Percentiles rank a stretch among this genome's conserved stretches.
Evolutionary conservation across 2,329 filamentous ascomycete genomes (phyloP).

Genomic region (Lasiodiplodia sp.): DNA sequence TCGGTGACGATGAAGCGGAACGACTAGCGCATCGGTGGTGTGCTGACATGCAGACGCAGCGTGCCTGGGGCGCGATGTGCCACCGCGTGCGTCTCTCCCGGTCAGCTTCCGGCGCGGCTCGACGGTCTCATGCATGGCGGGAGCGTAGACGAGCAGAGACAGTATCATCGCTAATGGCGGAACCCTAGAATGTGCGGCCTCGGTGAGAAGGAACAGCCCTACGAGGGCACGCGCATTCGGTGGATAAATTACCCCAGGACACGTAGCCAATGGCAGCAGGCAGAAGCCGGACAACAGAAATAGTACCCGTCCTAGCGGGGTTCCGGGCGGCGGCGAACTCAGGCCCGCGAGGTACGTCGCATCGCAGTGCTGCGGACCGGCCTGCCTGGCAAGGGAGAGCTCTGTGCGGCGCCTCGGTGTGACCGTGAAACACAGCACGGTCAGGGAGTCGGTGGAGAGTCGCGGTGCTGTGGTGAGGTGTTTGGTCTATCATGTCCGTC

Average conservation of each 20-base stretch:
- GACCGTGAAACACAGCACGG: constrained; percentile 3
- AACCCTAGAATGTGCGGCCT: neutral
- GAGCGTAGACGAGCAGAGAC: constrained; percentile 6
- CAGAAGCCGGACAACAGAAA: neutral
- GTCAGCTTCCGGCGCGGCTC: constrained; percentile 5
- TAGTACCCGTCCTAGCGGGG: constrained; percentile 10
- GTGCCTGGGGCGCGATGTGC: constrained; percentile 27
- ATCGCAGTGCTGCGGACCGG: constrained; percentile 1
- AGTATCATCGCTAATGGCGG: neutral
- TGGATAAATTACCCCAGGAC: constrained; percentile 7
- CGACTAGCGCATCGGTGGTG: neutral
- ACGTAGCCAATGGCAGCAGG: constrained; percentile 2
- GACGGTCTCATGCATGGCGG: neutral
- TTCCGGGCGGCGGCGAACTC: constrained; percentile 3
- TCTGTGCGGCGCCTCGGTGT: neutral
- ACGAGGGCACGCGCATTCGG: constrained; percentile 3
- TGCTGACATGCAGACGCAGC: constrained; percentile 24
- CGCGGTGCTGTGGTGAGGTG: neutral
- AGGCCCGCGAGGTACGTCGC: neutral
- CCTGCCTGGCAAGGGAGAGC: neutral
- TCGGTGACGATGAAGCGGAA: neutral
- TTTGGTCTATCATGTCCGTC: neutral
- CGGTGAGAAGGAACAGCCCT: constrained; percentile 15
- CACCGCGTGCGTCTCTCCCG: constrained; percentile 12
- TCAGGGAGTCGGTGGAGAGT: neutral